Percentiles rank a stretch among this genome's conserved stretches.
phyloP scores from a whole-genome alignment of 1,139 yeast genomes.

The Hyphopichia fennica region DNA sequence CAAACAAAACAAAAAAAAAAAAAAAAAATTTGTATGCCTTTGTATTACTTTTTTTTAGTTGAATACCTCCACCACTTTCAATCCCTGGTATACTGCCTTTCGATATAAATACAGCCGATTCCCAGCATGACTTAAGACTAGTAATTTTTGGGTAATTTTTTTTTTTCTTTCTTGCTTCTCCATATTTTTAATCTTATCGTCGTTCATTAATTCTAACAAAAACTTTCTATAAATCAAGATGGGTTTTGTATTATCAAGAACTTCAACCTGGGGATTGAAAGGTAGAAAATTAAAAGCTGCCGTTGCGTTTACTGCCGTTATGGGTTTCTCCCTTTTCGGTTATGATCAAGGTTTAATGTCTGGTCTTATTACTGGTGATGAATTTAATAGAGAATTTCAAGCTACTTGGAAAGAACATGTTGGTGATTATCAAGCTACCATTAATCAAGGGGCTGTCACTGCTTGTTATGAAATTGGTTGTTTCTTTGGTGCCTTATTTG shows the following conservation, averaged over 20 bases:
- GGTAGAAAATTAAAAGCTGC: conserved; percentile 46
- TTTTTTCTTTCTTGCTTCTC: neutral
- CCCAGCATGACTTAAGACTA: neutral
- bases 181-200: too few relatives aligned
- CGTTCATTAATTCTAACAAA: too few relatives aligned
- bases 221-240: conserved; percentile 3
- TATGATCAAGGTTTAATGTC: conserved; percentile 81
- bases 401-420: conserved; percentile 34
- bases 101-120: neutral
- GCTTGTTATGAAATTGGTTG: conserved; percentile 76
- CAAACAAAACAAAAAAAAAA: too few relatives aligned
- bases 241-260: conserved; percentile 21
- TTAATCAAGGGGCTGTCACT: conserved; percentile 67
- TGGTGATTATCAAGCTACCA: conserved; percentile 33
- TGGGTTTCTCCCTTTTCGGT: conserved; percentile 72
- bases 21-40: too few relatives aligned
- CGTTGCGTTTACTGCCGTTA: conserved; percentile 58
- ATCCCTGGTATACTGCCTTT: neutral
- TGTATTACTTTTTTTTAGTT: neutral
- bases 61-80: neutral
- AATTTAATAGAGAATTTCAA: conserved; percentile 59
- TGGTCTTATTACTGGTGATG: conserved; percentile 61
- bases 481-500: conserved; percentile 44
- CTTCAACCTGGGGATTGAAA: conserved; percentile 46
- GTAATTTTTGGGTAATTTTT: neutral